These are phyloP conservation scores for Colletotrichum musae DNA, from an alignment of 2,329 filamentous ascomycete genomes.

Conservation along the genomic window DNA sequence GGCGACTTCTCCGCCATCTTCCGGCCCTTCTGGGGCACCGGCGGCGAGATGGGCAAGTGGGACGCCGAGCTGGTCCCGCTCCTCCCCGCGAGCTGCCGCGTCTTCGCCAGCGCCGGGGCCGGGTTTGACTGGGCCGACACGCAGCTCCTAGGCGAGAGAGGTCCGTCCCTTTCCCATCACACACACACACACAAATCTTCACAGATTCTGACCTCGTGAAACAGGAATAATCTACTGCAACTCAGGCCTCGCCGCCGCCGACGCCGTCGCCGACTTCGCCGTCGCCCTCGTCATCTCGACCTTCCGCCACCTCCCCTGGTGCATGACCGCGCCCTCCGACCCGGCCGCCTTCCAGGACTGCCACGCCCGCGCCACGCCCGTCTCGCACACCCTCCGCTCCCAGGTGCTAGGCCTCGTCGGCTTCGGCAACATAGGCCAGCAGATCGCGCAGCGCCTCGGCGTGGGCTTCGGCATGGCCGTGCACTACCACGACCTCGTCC, in stretches of 20 bases:
- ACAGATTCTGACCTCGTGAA: background rate
- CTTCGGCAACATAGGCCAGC: conserved; percentile 76
- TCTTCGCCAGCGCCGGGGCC: conserved; percentile 76
- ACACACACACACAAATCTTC: no score
- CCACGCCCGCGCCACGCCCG: conserved; percentile 71
- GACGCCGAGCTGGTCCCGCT: conserved; percentile 70
- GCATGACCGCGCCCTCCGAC: conserved; percentile 58
- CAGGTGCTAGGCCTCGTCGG: conserved; percentile 77
- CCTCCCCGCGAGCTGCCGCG: conserved; percentile 68
- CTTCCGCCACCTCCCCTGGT: conserved; percentile 79
- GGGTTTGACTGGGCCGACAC: conserved; percentile 78
- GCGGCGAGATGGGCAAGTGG: conserved; percentile 77
- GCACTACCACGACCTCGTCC: conserved; percentile 72
- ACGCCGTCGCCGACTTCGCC: conserved; percentile 81
- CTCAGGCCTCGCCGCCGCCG: conserved; percentile 77
- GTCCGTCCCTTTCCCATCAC: conserved; percentile 52
- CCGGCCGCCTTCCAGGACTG: conserved; percentile 66
- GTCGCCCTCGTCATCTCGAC: conserved; percentile 78
- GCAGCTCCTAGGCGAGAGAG: conserved; percentile 71
- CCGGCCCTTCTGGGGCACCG: conserved; percentile 74
- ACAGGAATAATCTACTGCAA: conserved; percentile 80
- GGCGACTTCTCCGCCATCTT: conserved; percentile 70
- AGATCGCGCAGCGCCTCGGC: conserved; percentile 68
- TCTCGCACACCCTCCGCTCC: conserved; percentile 74
- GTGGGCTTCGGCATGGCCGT: conserved; percentile 77